Conservation (phyloP, 2,329 filamentous ascomycete genomes). For the Arthrobotrys iridis region DNA sequence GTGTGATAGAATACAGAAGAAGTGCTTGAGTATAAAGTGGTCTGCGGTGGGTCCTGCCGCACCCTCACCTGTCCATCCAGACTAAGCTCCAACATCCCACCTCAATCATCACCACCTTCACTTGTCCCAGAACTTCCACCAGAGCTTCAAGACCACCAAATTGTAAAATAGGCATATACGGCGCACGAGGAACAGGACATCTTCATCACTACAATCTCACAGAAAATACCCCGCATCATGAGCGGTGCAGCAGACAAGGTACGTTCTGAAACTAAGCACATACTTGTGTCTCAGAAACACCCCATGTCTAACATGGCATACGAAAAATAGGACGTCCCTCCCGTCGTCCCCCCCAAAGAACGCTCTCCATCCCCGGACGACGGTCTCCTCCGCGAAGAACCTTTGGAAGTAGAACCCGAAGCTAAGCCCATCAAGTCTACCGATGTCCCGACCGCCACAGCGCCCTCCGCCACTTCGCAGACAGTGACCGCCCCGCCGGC, state of each 20-base stretch:
- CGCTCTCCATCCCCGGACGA: constrained; percentile 50
- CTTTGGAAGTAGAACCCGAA: constrained; percentile 27
- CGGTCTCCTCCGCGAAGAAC: constrained; percentile 51
- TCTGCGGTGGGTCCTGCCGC: neutral
- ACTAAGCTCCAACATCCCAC: too few species aligned
- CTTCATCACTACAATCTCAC: neutral
- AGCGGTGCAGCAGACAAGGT: constrained; percentile 40
- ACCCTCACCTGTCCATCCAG: neutral
- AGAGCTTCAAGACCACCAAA: neutral
- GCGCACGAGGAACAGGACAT: neutral
- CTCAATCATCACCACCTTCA: neutral
- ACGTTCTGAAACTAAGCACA: too few species aligned
- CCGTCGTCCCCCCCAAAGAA: constrained; percentile 44
- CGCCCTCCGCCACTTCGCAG: constrained; percentile 37
- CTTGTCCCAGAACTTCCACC: neutral
- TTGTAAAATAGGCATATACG: too few species aligned
- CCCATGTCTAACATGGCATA: neutral
- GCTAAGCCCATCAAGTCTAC: constrained; percentile 11
- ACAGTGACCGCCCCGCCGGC: constrained; percentile 44
- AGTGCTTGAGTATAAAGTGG: too few species aligned
- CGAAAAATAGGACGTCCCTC: constrained; percentile 22
- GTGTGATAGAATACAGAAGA: neutral
- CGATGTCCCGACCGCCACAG: constrained; percentile 41
- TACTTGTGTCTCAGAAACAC: too few species aligned
- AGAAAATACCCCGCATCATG: constrained; percentile 13